Evolutionary conservation across 306 rosid species (phyloP).

Genomic region (Pterocarpus santalinus): DNA sequence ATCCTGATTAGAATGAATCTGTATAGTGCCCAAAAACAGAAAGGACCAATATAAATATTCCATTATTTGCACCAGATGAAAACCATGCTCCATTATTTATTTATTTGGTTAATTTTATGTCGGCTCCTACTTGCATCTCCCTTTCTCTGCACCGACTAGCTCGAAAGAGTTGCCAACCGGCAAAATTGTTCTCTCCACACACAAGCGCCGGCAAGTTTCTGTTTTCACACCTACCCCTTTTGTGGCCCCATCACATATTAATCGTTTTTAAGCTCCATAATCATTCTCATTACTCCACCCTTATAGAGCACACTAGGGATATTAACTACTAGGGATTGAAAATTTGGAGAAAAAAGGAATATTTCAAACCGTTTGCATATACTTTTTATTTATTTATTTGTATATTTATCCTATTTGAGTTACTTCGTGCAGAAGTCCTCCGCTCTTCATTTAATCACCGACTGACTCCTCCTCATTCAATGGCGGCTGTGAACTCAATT

Average conservation of each 20-base stretch:
- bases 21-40: background rate
- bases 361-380: conserved; percentile 38
- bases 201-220: conserved; percentile 32
- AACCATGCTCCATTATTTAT: background rate
- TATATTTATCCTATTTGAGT: background rate
- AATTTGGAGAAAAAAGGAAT: background rate
- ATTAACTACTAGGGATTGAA: background rate
- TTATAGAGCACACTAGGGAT: background rate
- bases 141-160: conserved; percentile 24
- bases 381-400: background rate
- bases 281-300: background rate
- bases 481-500: conserved; percentile 49
- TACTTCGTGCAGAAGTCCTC: conserved; percentile 17
- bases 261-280: background rate
- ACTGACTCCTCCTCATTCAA: conserved; percentile 27
- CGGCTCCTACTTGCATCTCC: conserved; percentile 23
- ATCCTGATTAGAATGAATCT: background rate
- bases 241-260: background rate
- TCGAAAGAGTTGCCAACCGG: conserved; percentile 17
- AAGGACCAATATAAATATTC: background rate
- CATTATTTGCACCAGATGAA: background rate
- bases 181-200: conserved; percentile 33
- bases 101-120: conserved; percentile 7
- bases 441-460: conserved; percentile 2
- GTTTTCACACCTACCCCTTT: conserved; percentile 37